Evolutionary conservation across 306 rosid species (phyloP).

Genomic region (Cicer cuneatum): DNA sequence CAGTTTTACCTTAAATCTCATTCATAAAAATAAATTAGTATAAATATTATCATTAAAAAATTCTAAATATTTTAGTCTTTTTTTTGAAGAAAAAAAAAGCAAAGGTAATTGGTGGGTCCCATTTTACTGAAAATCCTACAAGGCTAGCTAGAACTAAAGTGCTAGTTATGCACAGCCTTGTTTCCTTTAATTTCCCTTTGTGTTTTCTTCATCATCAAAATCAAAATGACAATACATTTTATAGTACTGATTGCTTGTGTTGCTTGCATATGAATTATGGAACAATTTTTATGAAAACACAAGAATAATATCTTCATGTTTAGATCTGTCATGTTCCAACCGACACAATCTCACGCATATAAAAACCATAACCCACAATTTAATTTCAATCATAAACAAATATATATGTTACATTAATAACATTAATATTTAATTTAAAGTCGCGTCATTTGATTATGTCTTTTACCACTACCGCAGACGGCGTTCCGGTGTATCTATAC

Average conservation of each 20-base stretch:
- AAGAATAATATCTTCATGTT: conserved; percentile 42
- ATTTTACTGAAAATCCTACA: conserved; percentile 31
- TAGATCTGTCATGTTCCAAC: conserved; percentile 30
- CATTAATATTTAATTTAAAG: not conserved
- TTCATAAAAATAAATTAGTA: too few relatives aligned
- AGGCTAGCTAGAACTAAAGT: conserved; percentile 35
- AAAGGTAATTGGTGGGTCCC: conserved; percentile 40
- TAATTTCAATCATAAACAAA: too few relatives aligned
- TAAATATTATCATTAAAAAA: too few relatives aligned
- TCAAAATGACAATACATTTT: conserved; percentile 9
- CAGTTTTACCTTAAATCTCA: too few relatives aligned
- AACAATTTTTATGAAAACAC: conserved; percentile 35
- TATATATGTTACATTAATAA: not conserved
- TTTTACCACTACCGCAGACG: conserved; percentile 14
- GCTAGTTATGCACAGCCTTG: conserved; percentile 21
- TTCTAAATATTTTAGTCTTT: too few relatives aligned
- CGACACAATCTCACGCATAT: conserved; percentile 33
- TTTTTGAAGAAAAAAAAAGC: too few relatives aligned
- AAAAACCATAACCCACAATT: not conserved
- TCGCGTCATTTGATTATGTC: conserved; percentile 15
- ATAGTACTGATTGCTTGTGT: conserved; percentile 38
- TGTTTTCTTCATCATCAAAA: conserved; percentile 29
- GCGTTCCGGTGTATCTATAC: not conserved
- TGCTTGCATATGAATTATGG: conserved; percentile 48
- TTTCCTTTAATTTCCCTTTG: conserved; percentile 43